These are phyloP conservation scores for Neonectria magnoliae DNA, from an alignment of 2,329 filamentous ascomycete species.

Conservation along the genomic window DNA sequence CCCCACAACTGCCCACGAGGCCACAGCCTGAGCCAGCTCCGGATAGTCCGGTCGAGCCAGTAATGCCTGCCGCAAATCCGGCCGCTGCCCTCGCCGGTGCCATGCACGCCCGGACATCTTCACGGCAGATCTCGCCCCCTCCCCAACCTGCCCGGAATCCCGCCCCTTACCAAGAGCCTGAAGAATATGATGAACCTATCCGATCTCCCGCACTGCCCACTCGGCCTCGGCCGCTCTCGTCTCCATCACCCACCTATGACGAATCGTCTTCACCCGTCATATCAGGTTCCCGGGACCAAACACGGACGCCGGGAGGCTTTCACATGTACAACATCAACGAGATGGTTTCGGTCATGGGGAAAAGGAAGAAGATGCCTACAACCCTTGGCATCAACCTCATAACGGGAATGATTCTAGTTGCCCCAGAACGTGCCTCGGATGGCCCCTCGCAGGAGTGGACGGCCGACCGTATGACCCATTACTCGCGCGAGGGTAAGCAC, in stretches of 20 bases:
- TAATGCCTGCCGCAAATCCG: constrained; percentile 52
- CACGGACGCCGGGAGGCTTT: constrained; percentile 78
- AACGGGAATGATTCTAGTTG: constrained; percentile 89
- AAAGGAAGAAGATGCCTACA: constrained; percentile 98
- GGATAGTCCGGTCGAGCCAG: constrained; percentile 44
- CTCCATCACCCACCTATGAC: constrained; percentile 37
- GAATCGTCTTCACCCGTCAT: constrained; percentile 33
- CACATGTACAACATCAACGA: constrained; percentile 98
- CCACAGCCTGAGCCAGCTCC: constrained; percentile 48
- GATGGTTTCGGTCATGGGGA: constrained; percentile 96
- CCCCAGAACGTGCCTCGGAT: constrained; percentile 84
- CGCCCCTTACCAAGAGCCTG: constrained; percentile 41
- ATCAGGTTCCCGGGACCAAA: constrained; percentile 52
- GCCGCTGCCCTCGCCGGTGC: constrained; percentile 66
- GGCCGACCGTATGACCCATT: constrained; percentile 94
- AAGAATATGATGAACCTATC: constrained; percentile 45
- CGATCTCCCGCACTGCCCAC: constrained; percentile 53
- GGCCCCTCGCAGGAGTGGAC: constrained; percentile 92
- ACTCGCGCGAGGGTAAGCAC: constrained; percentile 97
- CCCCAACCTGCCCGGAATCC: constrained; percentile 42
- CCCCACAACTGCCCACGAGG: constrained; percentile 58
- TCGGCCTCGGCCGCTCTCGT: constrained; percentile 42
- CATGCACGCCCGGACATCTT: constrained; percentile 58
- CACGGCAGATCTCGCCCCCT: constrained; percentile 41
- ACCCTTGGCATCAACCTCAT: constrained; percentile 92